Percentiles rank a stretch among this genome's conserved stretches.
Conservation (phyloP, 805 yeast genomes). For the Pichia paraexigua region DNA sequence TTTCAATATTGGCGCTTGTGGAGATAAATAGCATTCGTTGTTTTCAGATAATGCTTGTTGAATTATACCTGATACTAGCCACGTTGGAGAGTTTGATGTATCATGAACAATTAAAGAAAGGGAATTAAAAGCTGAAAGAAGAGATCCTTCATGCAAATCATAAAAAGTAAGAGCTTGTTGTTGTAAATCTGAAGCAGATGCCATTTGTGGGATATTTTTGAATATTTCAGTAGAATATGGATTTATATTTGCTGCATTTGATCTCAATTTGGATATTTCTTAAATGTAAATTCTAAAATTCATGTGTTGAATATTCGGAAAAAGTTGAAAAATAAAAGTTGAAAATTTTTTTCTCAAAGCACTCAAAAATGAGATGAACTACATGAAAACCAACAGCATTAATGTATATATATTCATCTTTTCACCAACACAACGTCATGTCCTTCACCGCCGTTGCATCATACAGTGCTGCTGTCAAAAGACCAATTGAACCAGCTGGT, state of each 20-base stretch:
- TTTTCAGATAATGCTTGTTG: slow-evolving; percentile 4
- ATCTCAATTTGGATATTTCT: neutral
- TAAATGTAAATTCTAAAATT: neutral
- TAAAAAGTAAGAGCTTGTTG: slow-evolving; percentile 12
- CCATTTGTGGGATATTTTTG: neutral
- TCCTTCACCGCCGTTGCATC: slow-evolving; percentile 33
- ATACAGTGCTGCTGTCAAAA: slow-evolving; percentile 55
- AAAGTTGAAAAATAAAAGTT: neutral
- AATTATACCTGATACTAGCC: slow-evolving; percentile 5
- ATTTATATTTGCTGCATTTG: too few species aligned
- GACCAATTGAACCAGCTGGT: slow-evolving; percentile 95
- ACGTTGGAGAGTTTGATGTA: slow-evolving; percentile 4
- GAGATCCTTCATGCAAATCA: neutral
- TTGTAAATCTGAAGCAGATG: slow-evolving; percentile 16
- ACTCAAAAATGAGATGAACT: too few species aligned
- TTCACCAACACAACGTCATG: slow-evolving; percentile 3
- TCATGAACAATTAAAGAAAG: slow-evolving; percentile 6
- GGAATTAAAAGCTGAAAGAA: neutral
- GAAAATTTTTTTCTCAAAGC: neutral
- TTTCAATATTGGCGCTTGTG: neutral
- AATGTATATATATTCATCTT: too few species aligned
- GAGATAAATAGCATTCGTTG: slow-evolving; percentile 7
- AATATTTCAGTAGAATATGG: neutral
- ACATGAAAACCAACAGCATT: too few species aligned
- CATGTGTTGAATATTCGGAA: neutral